Evolutionary conservation across 768 basidiomycete genomes (phyloP), one percentile per base, ranked within the genome.

Genomic region (Pleurotus pulmonarius): DNA sequence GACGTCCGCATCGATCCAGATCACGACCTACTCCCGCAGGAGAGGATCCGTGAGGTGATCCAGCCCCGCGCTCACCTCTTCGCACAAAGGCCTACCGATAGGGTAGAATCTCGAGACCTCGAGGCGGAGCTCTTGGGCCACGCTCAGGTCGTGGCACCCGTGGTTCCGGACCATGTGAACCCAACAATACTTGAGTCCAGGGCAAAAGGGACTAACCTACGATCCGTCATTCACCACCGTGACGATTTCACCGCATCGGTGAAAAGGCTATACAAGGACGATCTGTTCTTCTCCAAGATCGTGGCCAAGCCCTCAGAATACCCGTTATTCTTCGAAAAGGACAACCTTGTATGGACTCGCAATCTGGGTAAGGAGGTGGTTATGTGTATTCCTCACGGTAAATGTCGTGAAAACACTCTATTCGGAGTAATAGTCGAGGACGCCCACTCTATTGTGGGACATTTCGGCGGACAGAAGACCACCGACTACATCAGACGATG

Each of bases 1-100:
- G 63, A 67, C 22, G n/a, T 46, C 0, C 45, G 62, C 5, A 43
- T 67, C 0, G 65, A 67, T 34, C 65, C 59, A 0, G 55, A 64
- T 4, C 26, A 54, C 3, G 59, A 67, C 2, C 49, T 59, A 24
- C 51, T 52, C 0, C 11, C 18, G n/a, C 18, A 25, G 6, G 49
- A 34, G 1, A 13, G 49, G 12, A 12, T 29, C 5, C 11, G 13
- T 5, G 49, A 51, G 13, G n/a, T n/a, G n/a, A n/a, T n/a, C n/a
- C n/a, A n/a, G n/a, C n/a, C n/a, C n/a, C n/a, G n/a, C n/a, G n/a
- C n/a, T n/a, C n/a, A n/a, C n/a, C 24, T 51, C 26, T 46, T 20
- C 25, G 45, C 45, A 2, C 45, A 46, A 22, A 4, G 45, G 3
- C 18, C 45, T 5, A 6, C 45, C 1, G 45, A 46, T 20, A 12